Conservation (phyloP, 2,329 filamentous ascomycete genomes). For the Penicillium janthinellum region DNA sequence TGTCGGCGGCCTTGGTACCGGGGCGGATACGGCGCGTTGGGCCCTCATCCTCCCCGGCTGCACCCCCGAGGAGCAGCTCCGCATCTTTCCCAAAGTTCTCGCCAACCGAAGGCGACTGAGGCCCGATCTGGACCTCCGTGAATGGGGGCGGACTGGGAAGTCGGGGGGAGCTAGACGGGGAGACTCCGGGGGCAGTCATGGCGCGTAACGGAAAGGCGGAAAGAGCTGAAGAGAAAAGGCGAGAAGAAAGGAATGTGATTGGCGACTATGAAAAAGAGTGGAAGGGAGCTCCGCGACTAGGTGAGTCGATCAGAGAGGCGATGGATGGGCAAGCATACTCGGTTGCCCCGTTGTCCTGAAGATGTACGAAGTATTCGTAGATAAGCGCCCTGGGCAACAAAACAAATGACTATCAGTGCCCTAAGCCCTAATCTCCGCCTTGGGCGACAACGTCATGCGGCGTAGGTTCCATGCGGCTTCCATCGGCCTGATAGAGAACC, state of each 20-base stretch:
- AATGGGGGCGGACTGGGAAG: constrained; percentile 93
- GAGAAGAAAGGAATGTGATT: constrained; percentile 18
- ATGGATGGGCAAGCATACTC: constrained; percentile 17
- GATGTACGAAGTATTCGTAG: constrained; percentile 7
- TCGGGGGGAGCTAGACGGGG: constrained; percentile 76
- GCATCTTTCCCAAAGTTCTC: constrained; percentile 62
- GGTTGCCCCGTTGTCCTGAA: constrained; percentile 13
- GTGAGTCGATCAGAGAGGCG: constrained; percentile 16
- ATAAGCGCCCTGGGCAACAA: constrained; percentile 20
- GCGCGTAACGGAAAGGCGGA: constrained; percentile 13
- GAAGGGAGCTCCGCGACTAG: constrained; percentile 19
- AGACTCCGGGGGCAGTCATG: constrained; percentile 51
- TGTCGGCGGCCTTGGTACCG: constrained; percentile 87
- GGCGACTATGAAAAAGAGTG: constrained; percentile 20
- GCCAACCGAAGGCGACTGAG: constrained; percentile 71
- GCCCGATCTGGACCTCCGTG: constrained; percentile 88
- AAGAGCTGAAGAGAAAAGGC: constrained; percentile 13
- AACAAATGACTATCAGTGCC: constrained; percentile 33
- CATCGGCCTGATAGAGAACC: background rate
- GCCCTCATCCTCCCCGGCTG: constrained; percentile 67
- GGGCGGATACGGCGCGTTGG: constrained; percentile 84
- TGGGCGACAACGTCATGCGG: constrained; percentile 28
- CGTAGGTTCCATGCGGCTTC: constrained; percentile 5
- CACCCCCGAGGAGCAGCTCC: constrained; percentile 54
- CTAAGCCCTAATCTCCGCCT: constrained; percentile 37